Percentiles rank a stretch among this genome's conserved stretches.
phyloP scores from a whole-genome alignment of 2,329 filamentous ascomycete genomes.

The Fusarium napiforme region DNA sequence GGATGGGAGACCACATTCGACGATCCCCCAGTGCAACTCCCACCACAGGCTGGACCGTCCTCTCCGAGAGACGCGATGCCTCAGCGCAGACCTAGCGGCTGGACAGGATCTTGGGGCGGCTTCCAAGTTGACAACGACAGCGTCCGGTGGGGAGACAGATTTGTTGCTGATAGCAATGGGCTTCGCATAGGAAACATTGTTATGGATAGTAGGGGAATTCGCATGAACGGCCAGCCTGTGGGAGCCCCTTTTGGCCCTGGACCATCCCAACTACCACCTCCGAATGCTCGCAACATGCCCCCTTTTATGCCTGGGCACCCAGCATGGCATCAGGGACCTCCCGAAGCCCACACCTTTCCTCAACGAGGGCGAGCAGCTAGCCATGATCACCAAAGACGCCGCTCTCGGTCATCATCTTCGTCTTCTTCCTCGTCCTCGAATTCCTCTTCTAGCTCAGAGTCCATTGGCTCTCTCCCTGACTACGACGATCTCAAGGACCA shows the following conservation, averaged over 20 bases:
- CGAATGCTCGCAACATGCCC: slow-evolving; percentile 3
- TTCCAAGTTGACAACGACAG: slow-evolving; percentile 57
- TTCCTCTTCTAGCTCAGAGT: slow-evolving; percentile 48
- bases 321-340: background rate
- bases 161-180: slow-evolving; percentile 58
- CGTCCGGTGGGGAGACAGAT: slow-evolving; percentile 55
- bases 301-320: slow-evolving; percentile 6
- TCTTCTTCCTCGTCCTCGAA: slow-evolving; percentile 50
- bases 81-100: slow-evolving; percentile 21
- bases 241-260: slow-evolving; percentile 2
- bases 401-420: slow-evolving; percentile 50
- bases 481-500: slow-evolving; percentile 61
- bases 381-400: slow-evolving; percentile 24
- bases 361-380: slow-evolving; percentile 21
- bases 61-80: slow-evolving; percentile 17
- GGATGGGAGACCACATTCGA: slow-evolving; percentile 42
- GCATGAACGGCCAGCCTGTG: slow-evolving; percentile 26
- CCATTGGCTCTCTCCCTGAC: slow-evolving; percentile 64
- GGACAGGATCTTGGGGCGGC: slow-evolving; percentile 42
- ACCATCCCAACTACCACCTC: background rate
- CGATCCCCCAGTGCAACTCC: slow-evolving; percentile 8
- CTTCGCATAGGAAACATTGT: slow-evolving; percentile 59
- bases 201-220: slow-evolving; percentile 55
- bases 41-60: slow-evolving; percentile 17
- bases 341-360: slow-evolving; percentile 10